Conservation (phyloP, 2,329 filamentous ascomycete genomes). For the Fusarium keratoplasticum region DNA sequence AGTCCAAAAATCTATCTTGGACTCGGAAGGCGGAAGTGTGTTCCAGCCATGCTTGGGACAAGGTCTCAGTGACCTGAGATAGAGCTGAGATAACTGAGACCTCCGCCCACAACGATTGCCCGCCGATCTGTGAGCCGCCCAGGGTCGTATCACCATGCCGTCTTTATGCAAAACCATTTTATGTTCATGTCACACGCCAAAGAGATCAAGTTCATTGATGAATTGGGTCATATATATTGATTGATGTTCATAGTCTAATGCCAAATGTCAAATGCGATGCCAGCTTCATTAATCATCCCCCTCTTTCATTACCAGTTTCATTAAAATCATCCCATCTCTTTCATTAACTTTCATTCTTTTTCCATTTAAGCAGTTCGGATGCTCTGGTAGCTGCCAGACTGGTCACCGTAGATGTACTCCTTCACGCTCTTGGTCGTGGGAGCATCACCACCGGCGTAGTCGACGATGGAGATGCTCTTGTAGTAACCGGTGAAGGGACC, state of each 20-base stretch:
- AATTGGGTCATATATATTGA: neutral
- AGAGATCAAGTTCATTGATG: neutral
- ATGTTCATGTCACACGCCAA: neutral
- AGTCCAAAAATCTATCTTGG: neutral
- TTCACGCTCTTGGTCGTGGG: conserved; percentile 49
- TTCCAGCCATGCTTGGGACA: neutral
- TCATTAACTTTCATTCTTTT: neutral
- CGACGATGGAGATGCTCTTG: conserved; percentile 57
- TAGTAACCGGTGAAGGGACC: conserved; percentile 59
- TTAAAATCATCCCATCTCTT: neutral
- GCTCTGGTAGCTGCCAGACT: conserved; percentile 55
- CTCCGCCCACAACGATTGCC: neutral
- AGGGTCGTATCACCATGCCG: neutral
- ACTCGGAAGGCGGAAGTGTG: neutral
- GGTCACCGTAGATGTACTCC: conserved; percentile 56
- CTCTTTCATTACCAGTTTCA: conserved; percentile 8
- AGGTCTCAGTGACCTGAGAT: neutral
- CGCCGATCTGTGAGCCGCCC: neutral
- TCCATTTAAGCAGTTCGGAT: conserved; percentile 49
- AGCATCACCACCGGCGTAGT: conserved; percentile 55
- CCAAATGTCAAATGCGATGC: neutral
- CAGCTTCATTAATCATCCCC: conserved; percentile 18
- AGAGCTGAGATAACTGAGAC: neutral
- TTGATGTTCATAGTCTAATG: neutral
- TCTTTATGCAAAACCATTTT: neutral